These are phyloP conservation scores for Puccinia hordei DNA, from an alignment of 1,284 basidiomycete species.

Conservation along the genomic window DNA sequence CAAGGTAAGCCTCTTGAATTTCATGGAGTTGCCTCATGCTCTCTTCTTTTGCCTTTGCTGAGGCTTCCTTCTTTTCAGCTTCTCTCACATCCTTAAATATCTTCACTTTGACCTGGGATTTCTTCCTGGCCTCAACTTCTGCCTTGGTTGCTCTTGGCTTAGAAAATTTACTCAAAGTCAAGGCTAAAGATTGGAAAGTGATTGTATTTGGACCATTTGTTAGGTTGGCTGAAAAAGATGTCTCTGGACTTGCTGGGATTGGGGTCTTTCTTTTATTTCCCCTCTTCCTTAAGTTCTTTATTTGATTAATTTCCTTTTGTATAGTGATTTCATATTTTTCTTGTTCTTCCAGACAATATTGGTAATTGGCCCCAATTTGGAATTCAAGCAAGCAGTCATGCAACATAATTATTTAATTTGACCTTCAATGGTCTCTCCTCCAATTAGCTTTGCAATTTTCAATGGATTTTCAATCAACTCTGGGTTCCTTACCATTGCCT, in stretches of 20 bases:
- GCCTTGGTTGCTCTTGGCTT: neutral
- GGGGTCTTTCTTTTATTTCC: no score
- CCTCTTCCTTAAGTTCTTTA: neutral
- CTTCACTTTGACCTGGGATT: no score
- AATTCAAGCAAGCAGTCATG: neutral
- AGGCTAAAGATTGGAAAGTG: no score
- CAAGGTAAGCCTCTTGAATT: neutral
- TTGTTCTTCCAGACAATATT: no score
- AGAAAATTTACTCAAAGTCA: no score
- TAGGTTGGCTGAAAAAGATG: no score
- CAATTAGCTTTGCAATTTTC: neutral
- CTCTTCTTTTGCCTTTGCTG: neutral
- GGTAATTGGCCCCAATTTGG: neutral
- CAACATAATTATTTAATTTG: neutral
- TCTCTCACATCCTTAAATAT: neutral
- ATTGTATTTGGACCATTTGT: neutral
- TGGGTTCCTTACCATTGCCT: neutral
- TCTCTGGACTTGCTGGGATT: neutral
- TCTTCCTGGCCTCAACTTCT: no score
- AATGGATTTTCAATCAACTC: neutral
- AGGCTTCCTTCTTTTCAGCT: neutral
- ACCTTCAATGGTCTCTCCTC: neutral
- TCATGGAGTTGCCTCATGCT: no score
- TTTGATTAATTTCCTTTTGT: neutral
- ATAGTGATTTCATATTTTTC: no score